A percentile compares a stretch with the other conserved stretches of the same genome.
Conservation (phyloP, 1,284 basidiomycete species). For the Coniophora puteana region DNA sequence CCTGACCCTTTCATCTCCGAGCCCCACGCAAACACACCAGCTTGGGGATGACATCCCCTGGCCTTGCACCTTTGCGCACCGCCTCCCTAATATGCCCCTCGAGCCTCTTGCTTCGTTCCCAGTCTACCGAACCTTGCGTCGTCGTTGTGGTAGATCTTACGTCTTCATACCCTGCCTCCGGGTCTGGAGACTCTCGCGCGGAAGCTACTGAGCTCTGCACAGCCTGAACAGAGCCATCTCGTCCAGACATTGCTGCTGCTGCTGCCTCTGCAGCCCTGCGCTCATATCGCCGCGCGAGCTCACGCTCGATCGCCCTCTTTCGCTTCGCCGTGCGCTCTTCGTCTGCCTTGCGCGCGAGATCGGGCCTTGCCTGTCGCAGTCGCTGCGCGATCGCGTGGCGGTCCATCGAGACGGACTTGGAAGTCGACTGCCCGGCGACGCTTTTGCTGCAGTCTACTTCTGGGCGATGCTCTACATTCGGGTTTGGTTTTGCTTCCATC, state of each 20-base stretch:
- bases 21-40: conserved; percentile 16
- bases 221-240: background rate
- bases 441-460: no score
- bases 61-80: conserved; percentile 15
- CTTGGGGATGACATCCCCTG: conserved; percentile 22
- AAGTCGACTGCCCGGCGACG: no score
- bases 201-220: background rate
- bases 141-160: background rate
- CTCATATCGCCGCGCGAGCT: background rate
- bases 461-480: no score
- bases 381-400: no score
- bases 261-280: background rate
- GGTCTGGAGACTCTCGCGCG: background rate
- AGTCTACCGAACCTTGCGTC: conserved; percentile 24
- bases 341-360: no score
- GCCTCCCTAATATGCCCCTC: conserved; percentile 19
- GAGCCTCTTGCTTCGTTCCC: conserved; percentile 23
- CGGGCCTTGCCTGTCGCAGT: no score
- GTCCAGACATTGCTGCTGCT: background rate
- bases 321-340: no score
- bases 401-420: no score
- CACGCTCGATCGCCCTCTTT: no score
- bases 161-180: conserved; percentile 10
- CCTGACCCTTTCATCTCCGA: no score
- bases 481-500: no score